Evolutionary conservation across 495 filamentous ascomycete species (phyloP).

Genomic region (Tetracladium setigerum): DNA sequence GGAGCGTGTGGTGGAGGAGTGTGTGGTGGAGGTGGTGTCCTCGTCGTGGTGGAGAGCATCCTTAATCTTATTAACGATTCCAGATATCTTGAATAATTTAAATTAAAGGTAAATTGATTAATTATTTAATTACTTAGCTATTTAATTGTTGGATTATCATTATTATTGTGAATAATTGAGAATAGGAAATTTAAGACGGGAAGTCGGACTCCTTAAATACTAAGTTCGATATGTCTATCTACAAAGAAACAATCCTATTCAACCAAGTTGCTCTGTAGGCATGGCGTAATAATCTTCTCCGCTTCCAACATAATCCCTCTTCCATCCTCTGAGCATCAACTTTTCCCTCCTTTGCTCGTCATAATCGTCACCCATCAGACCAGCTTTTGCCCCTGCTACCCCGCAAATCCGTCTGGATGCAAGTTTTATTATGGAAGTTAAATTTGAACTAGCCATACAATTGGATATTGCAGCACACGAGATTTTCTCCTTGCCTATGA

Average conservation of each 20-base stretch:
- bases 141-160: background rate
- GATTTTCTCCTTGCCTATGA: background rate
- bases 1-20: slow-evolving; percentile 3
- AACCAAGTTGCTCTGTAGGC: no score
- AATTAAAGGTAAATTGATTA: background rate
- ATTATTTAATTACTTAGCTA: background rate
- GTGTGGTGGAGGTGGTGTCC: background rate
- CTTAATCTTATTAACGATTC: slow-evolving; percentile 21
- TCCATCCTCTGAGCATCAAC: no score
- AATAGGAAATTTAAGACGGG: background rate
- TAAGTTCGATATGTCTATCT: background rate
- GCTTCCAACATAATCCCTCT: no score
- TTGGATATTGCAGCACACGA: background rate
- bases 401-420: no score
- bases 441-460: background rate
- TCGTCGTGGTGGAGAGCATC: slow-evolving; percentile 17
- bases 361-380: no score
- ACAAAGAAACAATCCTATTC: background rate
- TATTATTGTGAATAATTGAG: background rate
- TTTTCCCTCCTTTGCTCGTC: no score
- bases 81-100: slow-evolving; percentile 16
- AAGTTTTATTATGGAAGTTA: no score
- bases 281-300: no score
- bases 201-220: background rate
- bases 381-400: no score